Evolutionary conservation across 148 eudicot genomes (phyloP), one percentile per base, ranked within the genome.

Genomic region (Pouteria glomerata): DNA sequence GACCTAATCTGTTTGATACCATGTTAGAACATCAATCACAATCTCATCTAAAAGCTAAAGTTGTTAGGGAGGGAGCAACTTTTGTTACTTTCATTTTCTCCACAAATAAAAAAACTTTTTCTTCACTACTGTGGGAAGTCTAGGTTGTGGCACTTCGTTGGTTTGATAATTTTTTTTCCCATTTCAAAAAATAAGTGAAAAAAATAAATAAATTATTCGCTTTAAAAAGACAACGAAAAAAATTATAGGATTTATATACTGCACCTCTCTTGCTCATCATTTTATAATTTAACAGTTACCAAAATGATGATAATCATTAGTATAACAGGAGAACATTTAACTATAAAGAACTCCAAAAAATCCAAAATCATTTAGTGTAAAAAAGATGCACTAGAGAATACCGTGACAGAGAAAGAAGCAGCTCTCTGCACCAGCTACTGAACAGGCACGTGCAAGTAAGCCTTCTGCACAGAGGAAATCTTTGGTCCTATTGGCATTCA

Each of bases 341-440:
- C 3, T 42, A 13, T 26, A 19, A 62, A n/a, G 59, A 67, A 58
- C 37, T 21, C n/a, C 47, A 53, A 58, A 4, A 39, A 42, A n/a
- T 26, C 47, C 58, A 66, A 33, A 57, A 59, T 27, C 18, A 70
- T 58, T 47, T 30, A 53, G 7, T n/a, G n/a, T n/a, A n/a, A 55
- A 34, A 73, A 23, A 26, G 5, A 56, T 88, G 26, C 3, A 44
- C 67, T 60, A 35, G 57, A 44, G 44, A 50, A 30, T 74, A 94
- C 98, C 98, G 47, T 94, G 93, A 72, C 96, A 89, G 15, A 88
- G 78, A 75, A 81, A 85, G 77, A 91, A 72, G 82, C 88, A 78
- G 71, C 97, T 89, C 83, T 91, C 98, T 42, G 80, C 66, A 61
- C 74, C 77, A 66, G 77, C 83, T 23, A 86, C 69, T 8, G 86